Base-by-base conservation (phyloP, 1,139 yeast genomes). In the Scheffersomyces cryptocercus region DNA sequence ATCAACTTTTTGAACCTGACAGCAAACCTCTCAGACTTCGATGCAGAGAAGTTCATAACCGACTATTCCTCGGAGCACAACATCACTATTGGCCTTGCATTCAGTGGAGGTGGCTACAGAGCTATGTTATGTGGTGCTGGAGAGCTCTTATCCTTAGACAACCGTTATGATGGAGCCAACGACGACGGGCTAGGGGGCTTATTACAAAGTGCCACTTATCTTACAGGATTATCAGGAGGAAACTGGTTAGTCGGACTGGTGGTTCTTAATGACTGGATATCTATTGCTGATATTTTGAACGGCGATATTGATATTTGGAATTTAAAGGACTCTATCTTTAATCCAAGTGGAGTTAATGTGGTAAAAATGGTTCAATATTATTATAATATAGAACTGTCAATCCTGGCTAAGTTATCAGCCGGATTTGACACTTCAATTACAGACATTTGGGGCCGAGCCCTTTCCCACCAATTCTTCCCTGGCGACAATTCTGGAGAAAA, bases 111-210 rank as follows among this genome's bases (percentile, higher is more conserved):
- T 32, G 77, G 78, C 1, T 73, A 70, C 49, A 57, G 79, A 41
- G 76, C 79, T 36, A 71, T 73, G 77, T 58, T 73, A 34, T 51
- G 56, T 32, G 77, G 77, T 5, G 78, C 77, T 0, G 79, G 78
- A 2, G 65, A 70, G 43, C 44, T 72, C 6, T 50, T 68, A 33
- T 75, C 68, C 0, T 54, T 71, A 9, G 79, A 73, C 48, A 58
- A 53, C 35, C 49, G 77, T 36, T 66, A 53, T 39, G 42, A 42
- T 13, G 62, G 54, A 20, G 53, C 73, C 31, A 57, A 47, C 14
- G 34, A 48, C 1, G 46, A 54, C 28, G 76, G 70, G 0, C 58
- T 73, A 34, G 77, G 77, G 0, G 78, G 78, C 0, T 49, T 73
- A 15, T 56, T 73, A 13, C 77, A 73, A 45, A 57, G 70, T 37